These are phyloP conservation scores for Echinosophora koreensis DNA, from an alignment of 306 rosid genomes.

Conservation along the genomic window DNA sequence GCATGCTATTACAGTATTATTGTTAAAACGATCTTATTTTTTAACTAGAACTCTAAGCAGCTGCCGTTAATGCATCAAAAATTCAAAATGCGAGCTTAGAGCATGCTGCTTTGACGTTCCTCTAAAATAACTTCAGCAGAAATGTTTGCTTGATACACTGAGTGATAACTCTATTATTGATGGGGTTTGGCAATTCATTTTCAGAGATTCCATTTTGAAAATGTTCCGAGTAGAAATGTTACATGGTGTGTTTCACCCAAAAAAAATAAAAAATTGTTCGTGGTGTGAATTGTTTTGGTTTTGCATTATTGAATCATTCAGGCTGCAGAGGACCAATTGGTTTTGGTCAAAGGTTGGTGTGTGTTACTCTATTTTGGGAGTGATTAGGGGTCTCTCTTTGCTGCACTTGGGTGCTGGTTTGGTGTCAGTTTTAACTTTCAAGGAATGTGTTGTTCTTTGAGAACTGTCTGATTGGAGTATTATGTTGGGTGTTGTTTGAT, in stretches of 20 bases:
- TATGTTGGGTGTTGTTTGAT: too few relatives aligned
- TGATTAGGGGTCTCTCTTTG: too few relatives aligned
- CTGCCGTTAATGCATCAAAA: background rate
- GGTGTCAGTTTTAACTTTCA: too few relatives aligned
- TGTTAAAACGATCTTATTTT: background rate
- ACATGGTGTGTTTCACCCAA: too few relatives aligned
- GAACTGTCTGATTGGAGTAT: too few relatives aligned
- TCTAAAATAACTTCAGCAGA: background rate
- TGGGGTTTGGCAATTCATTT: background rate
- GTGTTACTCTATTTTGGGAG: too few relatives aligned
- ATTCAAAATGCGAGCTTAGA: background rate
- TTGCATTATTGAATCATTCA: background rate
- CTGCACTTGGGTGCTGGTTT: too few relatives aligned
- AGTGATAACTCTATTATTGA: background rate
- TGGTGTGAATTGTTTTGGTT: background rate
- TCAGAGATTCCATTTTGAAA: background rate
- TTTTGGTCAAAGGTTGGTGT: too few relatives aligned
- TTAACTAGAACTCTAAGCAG: background rate
- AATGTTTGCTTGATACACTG: background rate
- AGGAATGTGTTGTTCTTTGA: too few relatives aligned
- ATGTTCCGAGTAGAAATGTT: background rate
- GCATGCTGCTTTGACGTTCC: background rate
- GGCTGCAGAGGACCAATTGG: too few relatives aligned
- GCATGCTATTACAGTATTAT: background rate
- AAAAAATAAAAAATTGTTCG: too few relatives aligned